These are phyloP conservation scores for Metschnikowia drakensbergensis DNA, from an alignment of 805 yeast genomes.

Conservation along the genomic window DNA sequence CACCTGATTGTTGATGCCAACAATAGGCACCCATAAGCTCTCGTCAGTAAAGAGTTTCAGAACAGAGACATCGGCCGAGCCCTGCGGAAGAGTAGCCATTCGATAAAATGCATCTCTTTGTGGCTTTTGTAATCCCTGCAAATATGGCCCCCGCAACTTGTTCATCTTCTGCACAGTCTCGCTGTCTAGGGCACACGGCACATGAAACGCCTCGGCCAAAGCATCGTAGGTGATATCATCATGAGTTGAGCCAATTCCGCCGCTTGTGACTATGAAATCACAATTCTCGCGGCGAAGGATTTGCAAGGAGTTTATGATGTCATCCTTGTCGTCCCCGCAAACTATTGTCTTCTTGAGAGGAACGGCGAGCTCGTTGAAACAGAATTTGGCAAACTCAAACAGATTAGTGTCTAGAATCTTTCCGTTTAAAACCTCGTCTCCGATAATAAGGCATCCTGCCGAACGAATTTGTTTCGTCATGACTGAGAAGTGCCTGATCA, in stretches of 20 bases:
- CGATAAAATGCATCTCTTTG: conserved; percentile 61
- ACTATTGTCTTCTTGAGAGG: conserved; percentile 64
- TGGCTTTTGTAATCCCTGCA: conserved; percentile 30
- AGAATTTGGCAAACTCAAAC: conserved; percentile 60
- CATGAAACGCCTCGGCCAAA: conserved; percentile 59
- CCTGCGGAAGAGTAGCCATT: conserved; percentile 75
- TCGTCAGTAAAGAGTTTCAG: conserved; percentile 42
- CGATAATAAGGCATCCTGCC: conserved; percentile 62
- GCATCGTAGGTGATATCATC: conserved; percentile 84
- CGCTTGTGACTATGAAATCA: conserved; percentile 68
- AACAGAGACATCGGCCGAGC: conserved; percentile 25
- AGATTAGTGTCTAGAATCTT: conserved; percentile 81
- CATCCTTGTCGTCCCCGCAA: conserved; percentile 71
- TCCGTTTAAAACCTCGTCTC: conserved; percentile 86
- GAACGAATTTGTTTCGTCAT: conserved; percentile 24
- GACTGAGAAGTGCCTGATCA: conserved; percentile 9
- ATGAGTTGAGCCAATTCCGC: conserved; percentile 83
- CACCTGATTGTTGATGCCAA: conserved; percentile 59
- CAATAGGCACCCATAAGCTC: conserved; percentile 81
- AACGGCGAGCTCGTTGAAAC: conserved; percentile 61
- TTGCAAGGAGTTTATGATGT: conserved; percentile 53
- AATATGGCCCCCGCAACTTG: conserved; percentile 36
- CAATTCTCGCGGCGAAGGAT: conserved; percentile 45
- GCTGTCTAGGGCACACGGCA: conserved; percentile 49
- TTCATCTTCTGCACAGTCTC: conserved; percentile 62